phyloP scores from a whole-genome alignment of 129 eudicot species.

The Flaveria bidentis region DNA sequence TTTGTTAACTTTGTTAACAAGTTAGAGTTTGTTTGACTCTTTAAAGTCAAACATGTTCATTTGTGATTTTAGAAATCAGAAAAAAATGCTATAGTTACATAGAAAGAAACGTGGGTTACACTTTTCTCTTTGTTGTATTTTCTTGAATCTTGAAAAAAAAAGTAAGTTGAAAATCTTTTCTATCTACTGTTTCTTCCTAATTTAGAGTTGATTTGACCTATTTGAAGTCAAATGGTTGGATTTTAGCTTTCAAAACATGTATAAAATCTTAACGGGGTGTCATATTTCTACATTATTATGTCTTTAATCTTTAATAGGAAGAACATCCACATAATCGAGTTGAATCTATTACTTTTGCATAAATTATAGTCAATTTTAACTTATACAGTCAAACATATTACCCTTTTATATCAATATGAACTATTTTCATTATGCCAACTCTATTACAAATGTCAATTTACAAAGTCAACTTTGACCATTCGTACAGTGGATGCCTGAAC shows the following conservation, averaged over 20 bases:
- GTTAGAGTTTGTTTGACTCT: constrained; percentile 3
- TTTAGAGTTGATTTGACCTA: background rate
- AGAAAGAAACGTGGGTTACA: background rate
- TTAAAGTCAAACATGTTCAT: background rate
- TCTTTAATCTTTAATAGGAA: background rate
- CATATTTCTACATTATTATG: background rate
- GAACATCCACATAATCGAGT: background rate
- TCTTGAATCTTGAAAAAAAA: constrained; percentile 11
- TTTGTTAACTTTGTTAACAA: background rate
- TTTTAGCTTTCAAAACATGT: background rate
- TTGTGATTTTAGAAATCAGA: background rate
- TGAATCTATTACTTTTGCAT: background rate
- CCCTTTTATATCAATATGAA: background rate
- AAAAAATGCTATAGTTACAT: background rate
- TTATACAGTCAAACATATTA: background rate
- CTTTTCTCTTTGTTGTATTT: background rate
- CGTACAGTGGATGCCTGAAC: constrained; percentile 98
- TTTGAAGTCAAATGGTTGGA: background rate
- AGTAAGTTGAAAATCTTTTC: constrained; percentile 32
- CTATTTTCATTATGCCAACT: background rate
- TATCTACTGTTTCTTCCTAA: background rate
- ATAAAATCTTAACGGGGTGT: background rate
- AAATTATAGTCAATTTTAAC: constrained; percentile 11
- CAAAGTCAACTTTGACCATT: constrained; percentile 25
- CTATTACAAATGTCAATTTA: background rate